These are phyloP conservation scores for Cryptococcus hybrid DNA, from an alignment of 1,284 basidiomycete species.

Conservation along the genomic window DNA sequence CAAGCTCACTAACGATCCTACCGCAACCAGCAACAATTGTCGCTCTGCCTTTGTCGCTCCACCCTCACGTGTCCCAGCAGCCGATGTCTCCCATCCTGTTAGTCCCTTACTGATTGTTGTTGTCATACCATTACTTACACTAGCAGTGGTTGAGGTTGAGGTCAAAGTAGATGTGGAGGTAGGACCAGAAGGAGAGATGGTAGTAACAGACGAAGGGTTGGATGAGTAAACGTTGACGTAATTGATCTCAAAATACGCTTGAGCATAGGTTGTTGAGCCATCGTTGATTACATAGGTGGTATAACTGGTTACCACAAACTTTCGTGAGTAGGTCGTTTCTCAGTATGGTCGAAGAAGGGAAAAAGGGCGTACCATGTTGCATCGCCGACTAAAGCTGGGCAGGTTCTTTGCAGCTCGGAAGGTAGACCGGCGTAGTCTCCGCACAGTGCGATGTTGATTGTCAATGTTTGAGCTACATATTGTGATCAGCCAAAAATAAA, in stretches of 20 bases:
- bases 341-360: not conserved
- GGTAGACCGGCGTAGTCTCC: slow-evolving; percentile 54
- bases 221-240: slow-evolving; percentile 54
- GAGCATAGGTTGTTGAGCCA: slow-evolving; percentile 58
- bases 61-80: not conserved
- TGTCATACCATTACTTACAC: not conserved
- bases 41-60: not conserved
- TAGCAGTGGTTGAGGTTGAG: not conserved
- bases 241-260: slow-evolving; percentile 73
- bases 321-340: not conserved
- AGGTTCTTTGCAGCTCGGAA: slow-evolving; percentile 62
- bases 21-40: not conserved
- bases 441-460: slow-evolving; percentile 70
- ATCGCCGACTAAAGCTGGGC: slow-evolving; percentile 46
- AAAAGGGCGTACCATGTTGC: slow-evolving; percentile 35
- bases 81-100: not conserved
- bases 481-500: not conserved
- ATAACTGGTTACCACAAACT: slow-evolving; percentile 50
- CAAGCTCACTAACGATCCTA: not conserved
- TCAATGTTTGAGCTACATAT: slow-evolving; percentile 6
- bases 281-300: slow-evolving; percentile 69
- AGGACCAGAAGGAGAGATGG: not conserved
- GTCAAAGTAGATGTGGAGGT: not conserved
- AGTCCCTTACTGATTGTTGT: not conserved
- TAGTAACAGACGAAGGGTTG: not conserved